Conservation (phyloP, 2,329 filamentous ascomycete genomes). For the Teratosphaeria pseudoeucalypti region DNA sequence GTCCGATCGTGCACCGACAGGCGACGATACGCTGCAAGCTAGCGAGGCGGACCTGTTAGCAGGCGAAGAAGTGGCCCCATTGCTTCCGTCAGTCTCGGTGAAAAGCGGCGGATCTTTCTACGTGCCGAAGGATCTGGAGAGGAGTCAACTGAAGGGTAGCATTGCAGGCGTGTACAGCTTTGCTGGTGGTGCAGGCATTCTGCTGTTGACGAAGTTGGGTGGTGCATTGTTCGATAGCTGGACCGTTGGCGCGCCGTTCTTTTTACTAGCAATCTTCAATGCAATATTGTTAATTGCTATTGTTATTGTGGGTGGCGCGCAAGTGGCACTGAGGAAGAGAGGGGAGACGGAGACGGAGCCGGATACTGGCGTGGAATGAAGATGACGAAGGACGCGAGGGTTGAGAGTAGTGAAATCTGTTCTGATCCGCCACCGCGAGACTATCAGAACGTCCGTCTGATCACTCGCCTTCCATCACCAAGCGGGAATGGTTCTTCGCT, state of each 20-base stretch:
- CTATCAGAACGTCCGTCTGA: too few relatives aligned
- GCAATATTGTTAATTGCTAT: slow-evolving; percentile 50
- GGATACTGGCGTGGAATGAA: background rate
- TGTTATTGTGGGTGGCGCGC: slow-evolving; percentile 8
- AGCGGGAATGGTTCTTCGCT: too few relatives aligned
- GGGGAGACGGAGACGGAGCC: background rate
- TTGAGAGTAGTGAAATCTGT: background rate
- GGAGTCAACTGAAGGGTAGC: slow-evolving; percentile 65
- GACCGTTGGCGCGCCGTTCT: slow-evolving; percentile 73
- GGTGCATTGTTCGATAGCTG: slow-evolving; percentile 73
- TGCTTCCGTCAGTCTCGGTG: slow-evolving; percentile 10
- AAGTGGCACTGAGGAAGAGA: background rate
- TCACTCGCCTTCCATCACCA: too few relatives aligned
- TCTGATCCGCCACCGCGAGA: background rate
- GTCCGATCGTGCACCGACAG: slow-evolving; percentile 4
- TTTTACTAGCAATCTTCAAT: slow-evolving; percentile 88
- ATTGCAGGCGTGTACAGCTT: slow-evolving; percentile 92
- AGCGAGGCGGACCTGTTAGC: slow-evolving; percentile 5
- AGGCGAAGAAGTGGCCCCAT: slow-evolving; percentile 17
- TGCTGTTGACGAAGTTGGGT: slow-evolving; percentile 83
- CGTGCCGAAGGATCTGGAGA: background rate
- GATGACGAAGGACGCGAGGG: background rate
- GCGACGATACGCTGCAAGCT: slow-evolving; percentile 4
- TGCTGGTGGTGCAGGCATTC: slow-evolving; percentile 78
- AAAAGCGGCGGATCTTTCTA: background rate